A percentile compares a stretch with the other conserved stretches of the same genome.
phyloP scores from a whole-genome alignment of 2,329 filamentous ascomycete genomes.

The Ceratocystis destructans region DNA sequence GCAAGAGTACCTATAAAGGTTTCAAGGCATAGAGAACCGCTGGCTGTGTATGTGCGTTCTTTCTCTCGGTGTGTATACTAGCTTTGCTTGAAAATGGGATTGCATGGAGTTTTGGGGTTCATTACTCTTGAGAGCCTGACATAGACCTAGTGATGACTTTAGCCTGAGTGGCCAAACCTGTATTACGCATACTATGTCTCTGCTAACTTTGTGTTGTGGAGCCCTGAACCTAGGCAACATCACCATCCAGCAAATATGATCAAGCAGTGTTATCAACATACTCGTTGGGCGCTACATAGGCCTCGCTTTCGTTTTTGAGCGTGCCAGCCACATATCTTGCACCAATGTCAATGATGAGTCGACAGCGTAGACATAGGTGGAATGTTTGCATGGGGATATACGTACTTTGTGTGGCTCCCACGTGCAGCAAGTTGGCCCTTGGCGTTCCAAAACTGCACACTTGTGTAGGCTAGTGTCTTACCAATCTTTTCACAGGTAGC shows the following conservation, averaged over 20 bases:
- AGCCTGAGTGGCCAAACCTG: not conserved
- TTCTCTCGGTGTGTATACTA: conserved; percentile 4
- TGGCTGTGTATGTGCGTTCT: not conserved
- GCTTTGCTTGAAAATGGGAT: conserved; percentile 13
- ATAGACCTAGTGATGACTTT: not conserved
- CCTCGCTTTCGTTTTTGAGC: conserved; percentile 9
- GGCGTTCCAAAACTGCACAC: conserved; percentile 43
- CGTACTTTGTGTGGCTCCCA: conserved; percentile 53
- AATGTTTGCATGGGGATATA: not conserved
- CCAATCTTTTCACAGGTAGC: conserved; percentile 52
- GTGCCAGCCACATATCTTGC: conserved; percentile 15
- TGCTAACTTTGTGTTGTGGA: not conserved
- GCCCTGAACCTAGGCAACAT: not conserved
- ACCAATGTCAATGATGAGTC: not conserved
- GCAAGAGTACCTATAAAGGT: not conserved
- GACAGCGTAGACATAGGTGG: not conserved
- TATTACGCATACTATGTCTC: not conserved
- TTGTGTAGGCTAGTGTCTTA: conserved; percentile 49
- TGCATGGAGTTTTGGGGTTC: conserved; percentile 15
- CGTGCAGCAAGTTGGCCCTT: conserved; percentile 47
- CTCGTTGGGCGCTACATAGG: conserved; percentile 10
- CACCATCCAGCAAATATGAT: not conserved
- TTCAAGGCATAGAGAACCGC: not conserved
- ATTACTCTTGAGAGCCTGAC: not conserved
- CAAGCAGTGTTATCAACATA: not conserved